Evolutionary conservation across 1,284 basidiomycete genomes (phyloP).

Genomic region (Melampsora americana): DNA sequence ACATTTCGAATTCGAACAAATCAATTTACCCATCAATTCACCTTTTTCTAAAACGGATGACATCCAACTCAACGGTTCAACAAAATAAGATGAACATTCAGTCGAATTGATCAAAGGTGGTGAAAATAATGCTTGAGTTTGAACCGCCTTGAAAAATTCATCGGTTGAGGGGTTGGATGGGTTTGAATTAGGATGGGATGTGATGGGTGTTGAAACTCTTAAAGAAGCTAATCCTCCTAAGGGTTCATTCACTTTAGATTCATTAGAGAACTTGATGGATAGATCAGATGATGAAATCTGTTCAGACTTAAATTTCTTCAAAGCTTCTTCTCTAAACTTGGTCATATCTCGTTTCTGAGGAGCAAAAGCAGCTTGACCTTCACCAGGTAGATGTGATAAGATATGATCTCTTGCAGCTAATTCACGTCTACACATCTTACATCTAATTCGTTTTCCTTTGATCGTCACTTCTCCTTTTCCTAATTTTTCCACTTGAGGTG

Average conservation of each 20-base stretch:
- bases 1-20: constrained; percentile 87
- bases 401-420: constrained; percentile 33
- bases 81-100: constrained; percentile 30
- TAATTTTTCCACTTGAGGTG: constrained; percentile 16
- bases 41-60: constrained; percentile 70
- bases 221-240: too few species aligned
- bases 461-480: constrained; percentile 26
- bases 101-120: constrained; percentile 1
- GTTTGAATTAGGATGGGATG: too few species aligned
- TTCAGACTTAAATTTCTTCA: background rate
- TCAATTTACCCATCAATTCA: constrained; percentile 76
- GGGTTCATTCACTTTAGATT: too few species aligned
- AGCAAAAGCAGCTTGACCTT: constrained; percentile 51
- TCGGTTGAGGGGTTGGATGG: too few species aligned
- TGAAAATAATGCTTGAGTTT: background rate
- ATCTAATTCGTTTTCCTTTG: constrained; percentile 16
- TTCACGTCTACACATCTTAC: constrained; percentile 37
- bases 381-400: constrained; percentile 43
- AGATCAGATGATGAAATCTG: background rate
- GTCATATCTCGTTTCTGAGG: constrained; percentile 51
- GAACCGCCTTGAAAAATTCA: too few species aligned
- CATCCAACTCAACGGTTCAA: constrained; percentile 86
- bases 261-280: too few species aligned
- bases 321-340: background rate
- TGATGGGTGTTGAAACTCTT: too few species aligned